These are phyloP conservation scores for Mycena venus DNA, from an alignment of 768 basidiomycete species.

Conservation along the genomic window DNA sequence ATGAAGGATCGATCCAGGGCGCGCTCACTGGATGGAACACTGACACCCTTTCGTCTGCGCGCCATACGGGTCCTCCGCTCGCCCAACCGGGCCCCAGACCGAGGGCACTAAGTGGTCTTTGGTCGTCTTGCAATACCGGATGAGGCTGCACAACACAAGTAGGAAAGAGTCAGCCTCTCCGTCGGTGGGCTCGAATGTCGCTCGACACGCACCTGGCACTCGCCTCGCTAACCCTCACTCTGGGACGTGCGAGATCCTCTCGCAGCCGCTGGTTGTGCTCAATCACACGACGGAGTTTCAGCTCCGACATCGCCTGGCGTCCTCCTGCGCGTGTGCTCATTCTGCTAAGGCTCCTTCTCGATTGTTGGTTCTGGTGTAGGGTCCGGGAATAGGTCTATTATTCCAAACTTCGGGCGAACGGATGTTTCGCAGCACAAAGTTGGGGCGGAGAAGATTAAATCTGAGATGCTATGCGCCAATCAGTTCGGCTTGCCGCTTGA, in stretches of 20 bases:
- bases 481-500: too few relatives aligned
- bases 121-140: slow-evolving; percentile 79
- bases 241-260: slow-evolving; percentile 89
- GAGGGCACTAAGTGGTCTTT: slow-evolving; percentile 79
- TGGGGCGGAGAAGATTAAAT: too few relatives aligned
- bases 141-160: slow-evolving; percentile 81
- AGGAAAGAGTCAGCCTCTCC: background rate
- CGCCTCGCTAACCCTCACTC: slow-evolving; percentile 93
- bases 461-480: too few relatives aligned
- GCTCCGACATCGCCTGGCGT: slow-evolving; percentile 95
- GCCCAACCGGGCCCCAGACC: slow-evolving; percentile 96
- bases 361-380: background rate
- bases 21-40: slow-evolving; percentile 70
- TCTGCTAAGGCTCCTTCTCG: slow-evolving; percentile 20
- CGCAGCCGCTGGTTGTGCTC: slow-evolving; percentile 94
- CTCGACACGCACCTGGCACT: slow-evolving; percentile 82
- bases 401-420: background rate
- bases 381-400: background rate
- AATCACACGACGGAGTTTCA: slow-evolving; percentile 92
- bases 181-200: background rate
- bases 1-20: background rate
- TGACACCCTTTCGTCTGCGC: slow-evolving; percentile 68
- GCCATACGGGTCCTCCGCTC: slow-evolving; percentile 90
- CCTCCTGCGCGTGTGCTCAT: slow-evolving; percentile 76
- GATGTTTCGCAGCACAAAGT: slow-evolving; percentile 4